phyloP scores from a whole-genome alignment of 805 yeast species.

The Candida tibetensis region DNA sequence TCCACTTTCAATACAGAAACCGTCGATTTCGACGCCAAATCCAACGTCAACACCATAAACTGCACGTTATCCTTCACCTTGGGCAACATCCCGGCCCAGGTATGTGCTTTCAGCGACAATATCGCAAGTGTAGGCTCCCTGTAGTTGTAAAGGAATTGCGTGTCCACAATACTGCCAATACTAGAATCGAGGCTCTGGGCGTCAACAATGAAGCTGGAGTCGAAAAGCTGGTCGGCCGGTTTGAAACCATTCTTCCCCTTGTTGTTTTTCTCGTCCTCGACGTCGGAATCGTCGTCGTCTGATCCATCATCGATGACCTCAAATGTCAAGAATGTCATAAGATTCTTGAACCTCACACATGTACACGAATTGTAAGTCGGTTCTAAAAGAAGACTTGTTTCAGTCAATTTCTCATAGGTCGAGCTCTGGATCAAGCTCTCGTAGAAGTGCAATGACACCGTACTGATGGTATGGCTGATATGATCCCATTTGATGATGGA shows the following conservation, averaged over 20 bases:
- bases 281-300: constrained; percentile 40
- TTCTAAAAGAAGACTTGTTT: constrained; percentile 54
- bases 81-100: constrained; percentile 79
- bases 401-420: constrained; percentile 41
- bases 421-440: constrained; percentile 61
- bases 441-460: constrained; percentile 82
- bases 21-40: constrained; percentile 53
- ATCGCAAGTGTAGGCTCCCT: constrained; percentile 81
- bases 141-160: constrained; percentile 69
- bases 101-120: constrained; percentile 49
- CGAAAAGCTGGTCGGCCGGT: constrained; percentile 28
- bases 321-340: constrained; percentile 71
- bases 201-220: constrained; percentile 57
- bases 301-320: constrained; percentile 40
- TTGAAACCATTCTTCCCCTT: constrained; percentile 3
- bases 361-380: constrained; percentile 54
- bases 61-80: constrained; percentile 59
- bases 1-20: constrained; percentile 66
- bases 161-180: constrained; percentile 64
- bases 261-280: constrained; percentile 12
- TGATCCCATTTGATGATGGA: constrained; percentile 74
- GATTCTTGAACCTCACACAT: constrained; percentile 60
- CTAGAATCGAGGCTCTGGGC: constrained; percentile 55
- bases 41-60: constrained; percentile 65
- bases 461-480: constrained; percentile 50